Evolutionary conservation across 805 yeast genomes (phyloP), one percentile per base, ranked within the genome.

Genomic region (Wickerhamomyces alni): DNA sequence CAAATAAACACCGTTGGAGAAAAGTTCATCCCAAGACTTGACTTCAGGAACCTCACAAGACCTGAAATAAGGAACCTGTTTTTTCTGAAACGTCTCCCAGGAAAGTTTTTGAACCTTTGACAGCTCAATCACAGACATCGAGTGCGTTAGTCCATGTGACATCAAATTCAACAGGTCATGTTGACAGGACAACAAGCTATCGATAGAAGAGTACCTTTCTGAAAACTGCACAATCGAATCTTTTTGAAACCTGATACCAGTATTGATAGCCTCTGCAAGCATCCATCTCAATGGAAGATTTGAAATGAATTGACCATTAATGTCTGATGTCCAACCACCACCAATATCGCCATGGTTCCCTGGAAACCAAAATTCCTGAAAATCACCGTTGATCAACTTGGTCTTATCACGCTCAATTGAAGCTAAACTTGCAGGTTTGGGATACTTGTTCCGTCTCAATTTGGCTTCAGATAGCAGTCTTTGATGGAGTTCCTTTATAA

Each of bases 261-360:
- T 60, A 37, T 64, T 66, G 8, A 72, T 50, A 0, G 83, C 76
- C 51, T 75, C 77, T 5, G 70, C 59, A 11, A 80, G 42, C 55
- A 81, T 74, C 87, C 87, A 81, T 43, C 80, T 63, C 18, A 81
- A 58, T 0, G 86, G 62, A 13, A 77, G 44, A 45, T 75, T 70
- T 0, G 83, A 66, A 13, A 75, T 43, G 17, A 56, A 50, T 31
- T 74, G 70, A 2, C 75, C 75, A 35, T 63, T 52, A 0, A 42
- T 26, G 52, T 74, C 80, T 5, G 64, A 56, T 2, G 64, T 55
- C 81, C 83, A 80, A 0, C 83, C 83, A 3, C 87, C 87, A 2
- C 87, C 87, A 48, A 76, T 61, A 56, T 81, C 87, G 9, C 81
- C 66, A 56, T 81, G 87, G 51, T 76, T 75, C 2, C 87, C 88